phyloP scores from a whole-genome alignment of 1,284 basidiomycete genomes.

The Pseudozyma hubeiensis region DNA sequence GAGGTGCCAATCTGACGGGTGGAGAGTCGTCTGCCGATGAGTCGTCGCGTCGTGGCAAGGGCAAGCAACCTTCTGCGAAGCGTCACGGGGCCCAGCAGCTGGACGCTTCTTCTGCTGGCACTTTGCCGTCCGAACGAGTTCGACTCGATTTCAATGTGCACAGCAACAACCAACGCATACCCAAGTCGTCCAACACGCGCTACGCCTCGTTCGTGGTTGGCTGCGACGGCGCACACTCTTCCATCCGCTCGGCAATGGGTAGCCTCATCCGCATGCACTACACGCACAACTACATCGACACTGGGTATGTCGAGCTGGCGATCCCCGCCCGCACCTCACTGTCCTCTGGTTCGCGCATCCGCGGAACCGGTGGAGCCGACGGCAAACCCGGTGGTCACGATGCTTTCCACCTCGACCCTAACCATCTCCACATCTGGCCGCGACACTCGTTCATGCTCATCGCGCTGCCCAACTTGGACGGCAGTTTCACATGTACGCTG shows the following conservation, averaged over 20 bases:
- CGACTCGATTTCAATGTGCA: conserved; percentile 39
- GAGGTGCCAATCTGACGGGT: conserved; percentile 4
- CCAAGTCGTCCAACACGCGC: conserved; percentile 16
- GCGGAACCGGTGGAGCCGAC: conserved; percentile 68
- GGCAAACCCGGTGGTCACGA: conserved; percentile 41
- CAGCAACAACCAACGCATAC: conserved; percentile 10
- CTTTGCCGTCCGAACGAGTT: conserved; percentile 9
- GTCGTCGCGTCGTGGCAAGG: conserved; percentile 7
- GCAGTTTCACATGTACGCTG: conserved; percentile 77
- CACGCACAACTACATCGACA: conserved; percentile 90
- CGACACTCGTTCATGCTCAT: conserved; percentile 98
- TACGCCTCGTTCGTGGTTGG: conserved; percentile 52
- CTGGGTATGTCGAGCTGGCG: conserved; percentile 95
- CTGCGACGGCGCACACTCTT: conserved; percentile 55
- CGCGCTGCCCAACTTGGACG: conserved; percentile 80
- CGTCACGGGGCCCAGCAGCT: background rate
- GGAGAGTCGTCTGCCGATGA: conserved; percentile 22
- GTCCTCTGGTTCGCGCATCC: conserved; percentile 72
- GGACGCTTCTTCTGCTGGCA: background rate
- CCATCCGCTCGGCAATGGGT: conserved; percentile 72
- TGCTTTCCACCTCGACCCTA: conserved; percentile 85
- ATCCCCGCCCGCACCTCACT: conserved; percentile 79
- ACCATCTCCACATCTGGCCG: conserved; percentile 99
- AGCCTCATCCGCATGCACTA: conserved; percentile 76
- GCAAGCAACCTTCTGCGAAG: background rate